A percentile compares a stretch with the other conserved stretches of the same genome.
These are phyloP conservation scores for Tuber calosporum DNA, from an alignment of 495 filamentous ascomycete species.

Conservation along the genomic window DNA sequence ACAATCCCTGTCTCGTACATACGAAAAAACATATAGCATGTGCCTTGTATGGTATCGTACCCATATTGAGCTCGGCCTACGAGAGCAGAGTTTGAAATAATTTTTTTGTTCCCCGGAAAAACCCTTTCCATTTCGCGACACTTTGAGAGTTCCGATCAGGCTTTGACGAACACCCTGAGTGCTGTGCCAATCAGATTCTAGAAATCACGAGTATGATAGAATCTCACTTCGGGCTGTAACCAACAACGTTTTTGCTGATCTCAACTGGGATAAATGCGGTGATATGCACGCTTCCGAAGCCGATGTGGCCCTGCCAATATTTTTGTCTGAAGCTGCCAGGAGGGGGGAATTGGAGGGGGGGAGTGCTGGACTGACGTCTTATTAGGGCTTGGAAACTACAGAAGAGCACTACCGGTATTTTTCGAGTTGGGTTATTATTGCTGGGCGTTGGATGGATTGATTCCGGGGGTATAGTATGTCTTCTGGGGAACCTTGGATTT, in stretches of 20 bases:
- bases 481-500: neutral
- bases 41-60: too few relatives aligned
- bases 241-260: neutral
- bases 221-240: neutral
- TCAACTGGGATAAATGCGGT: neutral
- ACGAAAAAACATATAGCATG: too few relatives aligned
- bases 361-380: neutral
- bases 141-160: too few relatives aligned
- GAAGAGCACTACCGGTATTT: neutral
- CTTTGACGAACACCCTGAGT: too few relatives aligned
- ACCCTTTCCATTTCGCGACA: too few relatives aligned
- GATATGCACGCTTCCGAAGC: neutral
- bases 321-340: neutral
- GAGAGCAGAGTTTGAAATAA: too few relatives aligned
- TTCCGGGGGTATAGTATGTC: neutral
- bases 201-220: neutral
- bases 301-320: neutral
- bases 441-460: neutral
- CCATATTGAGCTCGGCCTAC: too few relatives aligned
- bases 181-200: neutral
- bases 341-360: neutral
- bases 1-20: too few relatives aligned
- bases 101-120: too few relatives aligned
- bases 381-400: neutral
- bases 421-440: neutral